Conservation (phyloP, 768 basidiomycete genomes). For the Amanita muscaria region DNA sequence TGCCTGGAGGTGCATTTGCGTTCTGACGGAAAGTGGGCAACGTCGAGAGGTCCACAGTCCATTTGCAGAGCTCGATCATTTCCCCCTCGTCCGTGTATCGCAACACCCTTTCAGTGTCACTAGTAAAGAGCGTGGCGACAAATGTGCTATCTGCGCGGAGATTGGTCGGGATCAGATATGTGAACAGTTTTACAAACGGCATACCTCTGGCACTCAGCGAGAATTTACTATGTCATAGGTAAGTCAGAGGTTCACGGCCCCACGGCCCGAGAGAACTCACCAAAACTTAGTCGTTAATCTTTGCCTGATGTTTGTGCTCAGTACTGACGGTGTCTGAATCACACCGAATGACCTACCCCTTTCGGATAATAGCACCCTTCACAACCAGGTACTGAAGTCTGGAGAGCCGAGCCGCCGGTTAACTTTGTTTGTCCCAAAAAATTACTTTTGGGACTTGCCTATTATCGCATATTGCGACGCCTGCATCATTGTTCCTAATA, state of each 20-base stretch:
- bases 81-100: constrained; percentile 84
- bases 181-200: too few relatives aligned
- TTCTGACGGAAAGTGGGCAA: constrained; percentile 74
- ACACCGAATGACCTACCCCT: constrained; percentile 48
- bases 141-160: constrained; percentile 69
- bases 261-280: constrained; percentile 29
- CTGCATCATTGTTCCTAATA: constrained; percentile 69
- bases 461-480: constrained; percentile 76
- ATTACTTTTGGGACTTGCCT: constrained; percentile 35
- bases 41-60: constrained; percentile 77
- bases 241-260: constrained; percentile 10
- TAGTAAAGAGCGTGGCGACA: constrained; percentile 75
- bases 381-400: constrained; percentile 83
- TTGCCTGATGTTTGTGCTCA: constrained; percentile 41
- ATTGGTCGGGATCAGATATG: too few relatives aligned
- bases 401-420: constrained; percentile 19
- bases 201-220: constrained; percentile 53
- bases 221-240: constrained; percentile 48
- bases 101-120: constrained; percentile 66
- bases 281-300: constrained; percentile 77
- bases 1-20: constrained; percentile 42
- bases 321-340: constrained; percentile 14
- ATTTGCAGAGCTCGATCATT: constrained; percentile 68
- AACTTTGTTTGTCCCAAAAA: constrained; percentile 7
- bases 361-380: constrained; percentile 79